Evolutionary conservation across 177 flowering plant genomes (phyloP).

Genomic region (Telopea speciosissima): DNA sequence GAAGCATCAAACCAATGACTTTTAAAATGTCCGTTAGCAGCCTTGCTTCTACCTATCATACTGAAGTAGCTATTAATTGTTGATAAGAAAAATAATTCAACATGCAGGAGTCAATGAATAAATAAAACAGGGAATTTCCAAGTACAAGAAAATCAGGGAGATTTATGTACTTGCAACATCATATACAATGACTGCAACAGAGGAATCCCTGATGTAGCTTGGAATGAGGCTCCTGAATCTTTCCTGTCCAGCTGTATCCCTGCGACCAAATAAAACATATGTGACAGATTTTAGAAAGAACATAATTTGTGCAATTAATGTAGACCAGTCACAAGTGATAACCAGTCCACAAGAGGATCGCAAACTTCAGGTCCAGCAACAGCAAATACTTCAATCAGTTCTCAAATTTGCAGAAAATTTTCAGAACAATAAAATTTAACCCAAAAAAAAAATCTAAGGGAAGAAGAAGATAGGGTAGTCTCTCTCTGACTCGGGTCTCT

Average conservation of each 20-base stretch:
- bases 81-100: neutral
- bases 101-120: neutral
- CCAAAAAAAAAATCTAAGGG: too few relatives aligned
- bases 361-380: too few relatives aligned
- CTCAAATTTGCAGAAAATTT: too few relatives aligned
- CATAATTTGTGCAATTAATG: neutral
- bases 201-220: constrained; percentile 37
- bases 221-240: constrained; percentile 39
- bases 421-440: too few relatives aligned
- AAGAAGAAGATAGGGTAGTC: too few relatives aligned
- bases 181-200: constrained; percentile 34
- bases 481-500: too few relatives aligned
- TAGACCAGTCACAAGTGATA: too few relatives aligned
- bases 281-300: neutral
- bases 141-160: neutral
- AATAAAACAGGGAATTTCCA: neutral
- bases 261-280: constrained; percentile 8
- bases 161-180: constrained; percentile 33
- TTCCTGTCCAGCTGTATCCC: constrained; percentile 42
- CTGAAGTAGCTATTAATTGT: neutral
- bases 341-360: too few relatives aligned
- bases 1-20: neutral
- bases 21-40: neutral
- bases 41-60: neutral
- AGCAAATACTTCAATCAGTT: too few relatives aligned